A percentile compares a stretch with the other conserved stretches of the same genome.
Conservation (phyloP, 108 stramenopile species). For the Fistulifera pelliculosa region DNA sequence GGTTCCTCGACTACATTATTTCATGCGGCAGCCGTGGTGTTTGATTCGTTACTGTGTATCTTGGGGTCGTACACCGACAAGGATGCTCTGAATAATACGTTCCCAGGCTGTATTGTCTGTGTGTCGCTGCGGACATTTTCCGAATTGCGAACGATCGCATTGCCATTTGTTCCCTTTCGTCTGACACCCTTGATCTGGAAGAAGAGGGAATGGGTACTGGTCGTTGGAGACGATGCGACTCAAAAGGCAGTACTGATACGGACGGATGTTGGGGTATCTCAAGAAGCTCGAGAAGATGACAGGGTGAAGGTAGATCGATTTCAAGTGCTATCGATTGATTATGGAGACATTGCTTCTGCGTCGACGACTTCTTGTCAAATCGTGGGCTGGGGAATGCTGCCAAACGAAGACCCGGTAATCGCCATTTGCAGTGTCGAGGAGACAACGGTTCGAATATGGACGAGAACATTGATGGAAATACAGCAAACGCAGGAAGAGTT, state of each 20-base stretch:
- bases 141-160: conserved; percentile 53
- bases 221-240: not conserved
- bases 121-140: conserved; percentile 50
- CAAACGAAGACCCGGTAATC: not conserved
- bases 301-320: not conserved
- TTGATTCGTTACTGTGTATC: not conserved
- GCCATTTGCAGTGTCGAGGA: not conserved
- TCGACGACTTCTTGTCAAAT: conserved; percentile 5
- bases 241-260: conserved; percentile 9
- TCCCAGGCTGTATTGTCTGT: conserved; percentile 59
- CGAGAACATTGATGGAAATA: not conserved
- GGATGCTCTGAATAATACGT: no score
- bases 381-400: conserved; percentile 4
- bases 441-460: not conserved
- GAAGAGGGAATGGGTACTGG: conserved; percentile 30
- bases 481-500: not conserved
- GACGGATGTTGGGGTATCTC: conserved; percentile 3
- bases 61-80: not conserved
- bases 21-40: not conserved
- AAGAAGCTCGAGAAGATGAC: not conserved
- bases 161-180: conserved; percentile 53
- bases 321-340: conserved; percentile 1
- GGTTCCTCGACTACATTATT: conserved; percentile 3
- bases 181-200: conserved; percentile 50
- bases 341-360: conserved; percentile 11